Evolutionary conservation across 257 asterid genomes (phyloP), one percentile per base, ranked within the genome.

Genomic region (Euphrasia confusa): DNA sequence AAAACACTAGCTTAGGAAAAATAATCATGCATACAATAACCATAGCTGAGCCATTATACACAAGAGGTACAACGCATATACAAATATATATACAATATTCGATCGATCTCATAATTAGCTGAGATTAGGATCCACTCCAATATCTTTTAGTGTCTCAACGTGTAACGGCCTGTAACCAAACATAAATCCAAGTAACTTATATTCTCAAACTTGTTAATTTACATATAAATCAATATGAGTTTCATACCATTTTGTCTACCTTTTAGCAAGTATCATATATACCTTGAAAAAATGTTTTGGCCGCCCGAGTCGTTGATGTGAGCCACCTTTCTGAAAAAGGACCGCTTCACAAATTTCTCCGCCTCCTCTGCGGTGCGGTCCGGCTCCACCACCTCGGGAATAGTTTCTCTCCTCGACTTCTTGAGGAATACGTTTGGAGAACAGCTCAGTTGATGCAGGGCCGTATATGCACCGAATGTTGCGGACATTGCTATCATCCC

Each of bases 381-480:
- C 12, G 96, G 90, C 72, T 83, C 88, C 62, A 59, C 80, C 56
- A 82, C 76, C 68, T 88, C 93, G 15, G 90, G 93, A 0, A 88
- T 6, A 0, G 85, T 85, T 58, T 80, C 88, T 70, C 96, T 73
- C 14, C 82, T 74, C 6, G 88, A 80, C 63, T 88, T 88, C 68
- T 75, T 78, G 44, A 85, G 68, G 12, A 12, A 64, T 10, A 86
- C 95, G 26, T 86, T 83, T 1, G 96, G 96, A 3, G 82, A 77
- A 2, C 70, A 60, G 45, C 79, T 62, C 15, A 86, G 73, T 68
- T 86, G 85, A 32, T 84, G 89, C 71, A 42, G 14, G 0, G 75
- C 81, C 0, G 93, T 85, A 62, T 78, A 78, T 2, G 70, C 0
- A 1, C 87, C 96, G 2, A 89, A 69, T 9, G 80, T 68, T 1